Evolutionary conservation across 345 rosid genomes (phyloP), one percentile per base, ranked within the genome.

Genomic region (Stellera chamaejasme): DNA sequence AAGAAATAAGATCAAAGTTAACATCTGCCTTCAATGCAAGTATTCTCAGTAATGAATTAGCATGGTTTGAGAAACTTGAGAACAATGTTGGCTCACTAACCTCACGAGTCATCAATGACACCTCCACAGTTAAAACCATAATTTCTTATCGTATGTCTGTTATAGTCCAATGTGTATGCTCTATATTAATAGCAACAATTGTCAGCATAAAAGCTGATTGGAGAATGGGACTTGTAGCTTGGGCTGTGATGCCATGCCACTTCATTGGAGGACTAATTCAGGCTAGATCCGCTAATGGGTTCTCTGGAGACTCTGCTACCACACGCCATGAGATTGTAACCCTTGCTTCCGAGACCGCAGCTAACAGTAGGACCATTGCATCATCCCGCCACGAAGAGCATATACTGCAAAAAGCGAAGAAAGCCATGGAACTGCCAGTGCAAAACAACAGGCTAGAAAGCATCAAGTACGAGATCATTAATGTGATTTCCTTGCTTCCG

Each of bases 181-280:
- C 91, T 54, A 81, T 81, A 59, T 59, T 79, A 57, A 84, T 79
- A 5, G 91, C 87, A 32, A 84, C 85, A 9, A 39, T 72, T 5
- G 87, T 81, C 42, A 84, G 87, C 73, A 45, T 77, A 67, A 2
- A 42, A 13, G 85, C 66, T n/a, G 32, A 73, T 54, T 81, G 87
- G 85, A 77, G 80, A 56, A 84, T 84, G 91, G 77, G 58, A 25
- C 72, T 81, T 41, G 87, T 81, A 48, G 78, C 87, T 50, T 81
- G 85, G 91, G 91, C 91, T 14, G 87, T 84, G 64, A 84, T 84
- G 91, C 91, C 91, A 27, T 79, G 87, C 70, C 87, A 84, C 70
- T 84, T 84, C 77, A 77, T 84, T 16, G 85, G 91, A 10, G 91
- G 87, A 55, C 67, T 81, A 16, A 74, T 84, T 63, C 87, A 81